These are phyloP conservation scores for Musa balbisiana DNA, from an alignment of 202 grass and related monocot genomes.

Conservation along the genomic window DNA sequence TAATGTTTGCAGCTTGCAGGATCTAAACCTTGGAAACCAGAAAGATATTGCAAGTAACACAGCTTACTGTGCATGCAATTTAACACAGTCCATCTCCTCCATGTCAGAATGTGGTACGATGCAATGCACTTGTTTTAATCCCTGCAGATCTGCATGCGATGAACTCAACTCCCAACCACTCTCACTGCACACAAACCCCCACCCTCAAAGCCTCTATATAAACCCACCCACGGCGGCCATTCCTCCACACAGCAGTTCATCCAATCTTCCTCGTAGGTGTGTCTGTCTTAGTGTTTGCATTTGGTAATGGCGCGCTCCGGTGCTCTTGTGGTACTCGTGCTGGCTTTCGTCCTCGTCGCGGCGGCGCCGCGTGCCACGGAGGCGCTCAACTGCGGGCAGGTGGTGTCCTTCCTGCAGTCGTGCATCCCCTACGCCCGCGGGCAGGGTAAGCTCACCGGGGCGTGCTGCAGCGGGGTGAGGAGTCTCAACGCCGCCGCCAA, in stretches of 20 bases:
- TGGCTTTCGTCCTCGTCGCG: slow-evolving; percentile 22
- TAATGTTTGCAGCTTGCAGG: too few relatives aligned
- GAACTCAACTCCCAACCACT: neutral
- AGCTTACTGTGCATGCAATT: too few relatives aligned
- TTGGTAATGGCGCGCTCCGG: slow-evolving; percentile 20
- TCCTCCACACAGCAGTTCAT: neutral
- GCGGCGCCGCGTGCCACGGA: slow-evolving; percentile 21
- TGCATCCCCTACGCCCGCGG: slow-evolving; percentile 48
- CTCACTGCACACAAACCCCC: neutral
- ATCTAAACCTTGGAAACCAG: too few relatives aligned
- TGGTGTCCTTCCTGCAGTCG: slow-evolving; percentile 54
- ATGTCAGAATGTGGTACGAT: too few relatives aligned
- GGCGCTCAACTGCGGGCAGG: slow-evolving; percentile 37
- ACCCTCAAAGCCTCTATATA: neutral
- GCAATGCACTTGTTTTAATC: too few relatives aligned
- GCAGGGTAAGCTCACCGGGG: slow-evolving; percentile 16
- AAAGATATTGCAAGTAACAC: too few relatives aligned
- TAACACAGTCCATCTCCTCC: too few relatives aligned
- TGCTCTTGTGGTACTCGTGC: slow-evolving; percentile 26
- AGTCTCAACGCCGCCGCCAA: slow-evolving; percentile 26
- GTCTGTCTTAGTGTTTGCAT: too few relatives aligned
- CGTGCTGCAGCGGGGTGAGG: slow-evolving; percentile 58
- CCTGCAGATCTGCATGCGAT: too few relatives aligned
- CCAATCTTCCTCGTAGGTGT: too few relatives aligned
- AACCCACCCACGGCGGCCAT: neutral